Base-by-base conservation (phyloP, 129 eudicot genomes). In the Centrapalus pauciflorus region DNA sequence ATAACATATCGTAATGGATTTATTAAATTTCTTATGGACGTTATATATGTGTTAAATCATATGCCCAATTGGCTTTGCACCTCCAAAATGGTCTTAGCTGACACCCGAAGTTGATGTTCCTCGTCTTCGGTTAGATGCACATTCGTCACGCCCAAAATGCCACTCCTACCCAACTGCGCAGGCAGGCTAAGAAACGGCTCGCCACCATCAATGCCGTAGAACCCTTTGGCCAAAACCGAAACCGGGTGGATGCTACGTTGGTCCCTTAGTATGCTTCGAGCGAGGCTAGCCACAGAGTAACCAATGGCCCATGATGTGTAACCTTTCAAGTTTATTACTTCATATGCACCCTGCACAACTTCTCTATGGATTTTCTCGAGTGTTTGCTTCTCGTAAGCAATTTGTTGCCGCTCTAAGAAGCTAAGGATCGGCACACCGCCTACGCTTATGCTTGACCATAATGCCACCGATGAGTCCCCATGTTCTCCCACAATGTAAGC, bases 221-320 rank as follows among this genome's bases (percentile, higher is more conserved):
- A 83, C 27, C 98, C 95, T 68, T 83, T 86, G 7, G 96, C 95
- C 4, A 93, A 83, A 11, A 93, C 85, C 4, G 98, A 81, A 33
- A 93, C 96, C 0, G 98, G 98, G 72, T 92, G 98, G 32, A 93
- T 83, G 58, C 81, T 73, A 50, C 96, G 76, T 73, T 93, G 95
- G 55, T 93, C 95, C 67, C 98, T 78, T 2, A 93, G 74, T 17
- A 93, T 74, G 54, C 82, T 65, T 5, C 95, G 78, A 25, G 98
- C 95, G 55, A 93, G 65, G 73, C 75, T 93, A 10, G 98, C 96
- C 27, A 68, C 96, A 0, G 98, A 93, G 84, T 93, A 93, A 13
- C 98, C 98, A 32, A 93, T 85, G 0, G 98, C 98, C 98, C 98
- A 93, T 0, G 98, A 93, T 3, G 98, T 93, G 89, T 93, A 93